Evolutionary conservation across 2,329 filamentous ascomycete genomes (phyloP).

Genomic region (Colletotrichum sp.): DNA sequence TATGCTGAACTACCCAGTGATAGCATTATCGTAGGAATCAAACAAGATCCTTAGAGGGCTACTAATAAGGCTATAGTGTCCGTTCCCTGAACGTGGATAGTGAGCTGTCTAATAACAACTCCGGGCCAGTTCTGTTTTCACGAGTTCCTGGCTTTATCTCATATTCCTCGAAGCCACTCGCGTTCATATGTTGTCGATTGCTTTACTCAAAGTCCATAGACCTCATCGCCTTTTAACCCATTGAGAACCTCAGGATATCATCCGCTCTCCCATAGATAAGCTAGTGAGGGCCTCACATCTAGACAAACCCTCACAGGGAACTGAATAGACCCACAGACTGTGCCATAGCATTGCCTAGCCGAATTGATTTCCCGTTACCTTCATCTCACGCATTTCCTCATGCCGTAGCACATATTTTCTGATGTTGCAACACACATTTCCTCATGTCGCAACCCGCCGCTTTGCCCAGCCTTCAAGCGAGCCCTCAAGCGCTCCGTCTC

Average conservation of each 20-base stretch:
- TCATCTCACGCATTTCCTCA: accelerated
- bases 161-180: neutral
- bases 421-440: no score
- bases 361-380: no score
- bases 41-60: no score
- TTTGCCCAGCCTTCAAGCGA: neutral
- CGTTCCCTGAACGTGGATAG: neutral
- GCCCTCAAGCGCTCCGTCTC: neutral
- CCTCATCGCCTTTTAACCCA: neutral
- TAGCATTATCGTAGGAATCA: no score
- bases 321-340: no score
- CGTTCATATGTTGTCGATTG: neutral
- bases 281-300: neutral
- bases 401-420: no score
- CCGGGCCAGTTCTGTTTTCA: neutral
- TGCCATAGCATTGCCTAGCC: accelerated
- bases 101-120: neutral
- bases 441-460: neutral
- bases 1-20: no score
- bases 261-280: neutral
- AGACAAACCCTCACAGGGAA: no score
- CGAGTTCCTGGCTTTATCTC: neutral
- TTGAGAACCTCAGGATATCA: neutral
- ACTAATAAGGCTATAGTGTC: accelerated
- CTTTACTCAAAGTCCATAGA: neutral